Percentiles rank a stretch among this genome's conserved stretches.
Evolutionary conservation across 495 filamentous ascomycete species (phyloP).

Genomic region (Podospora australis): DNA sequence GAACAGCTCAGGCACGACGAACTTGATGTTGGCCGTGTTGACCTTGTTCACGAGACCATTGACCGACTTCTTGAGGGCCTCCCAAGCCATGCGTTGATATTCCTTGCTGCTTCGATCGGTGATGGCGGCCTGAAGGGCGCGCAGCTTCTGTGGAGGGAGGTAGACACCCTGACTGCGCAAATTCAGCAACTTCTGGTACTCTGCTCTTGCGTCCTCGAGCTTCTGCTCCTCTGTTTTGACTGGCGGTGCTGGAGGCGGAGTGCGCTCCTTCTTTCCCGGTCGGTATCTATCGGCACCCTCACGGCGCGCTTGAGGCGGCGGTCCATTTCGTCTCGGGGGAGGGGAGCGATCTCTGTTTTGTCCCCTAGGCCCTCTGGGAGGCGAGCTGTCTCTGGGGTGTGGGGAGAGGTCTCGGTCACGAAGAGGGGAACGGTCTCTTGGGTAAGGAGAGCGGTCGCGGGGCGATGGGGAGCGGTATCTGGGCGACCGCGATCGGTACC

Average conservation of each 20-base stretch:
- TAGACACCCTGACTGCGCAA: constrained; percentile 94
- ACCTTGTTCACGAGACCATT: constrained; percentile 98
- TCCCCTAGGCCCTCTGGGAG: neutral
- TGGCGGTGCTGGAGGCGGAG: constrained; percentile 46
- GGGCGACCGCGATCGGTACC: constrained; percentile 4
- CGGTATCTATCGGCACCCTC: constrained; percentile 40
- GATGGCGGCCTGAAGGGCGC: constrained; percentile 91
- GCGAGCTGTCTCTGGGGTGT: constrained; percentile 5
- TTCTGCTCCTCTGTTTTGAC: constrained; percentile 76
- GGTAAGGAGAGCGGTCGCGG: constrained; percentile 8
- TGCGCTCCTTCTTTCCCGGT: constrained; percentile 26
- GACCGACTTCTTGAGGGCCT: constrained; percentile 96
- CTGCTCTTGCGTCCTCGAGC: constrained; percentile 69
- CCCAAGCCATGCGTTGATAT: constrained; percentile 99
- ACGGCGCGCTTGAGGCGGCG: constrained; percentile 25
- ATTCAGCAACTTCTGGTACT: constrained; percentile 83
- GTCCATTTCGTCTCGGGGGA: constrained; percentile 19
- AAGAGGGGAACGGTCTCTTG: neutral
- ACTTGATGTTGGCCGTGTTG: constrained; percentile 95
- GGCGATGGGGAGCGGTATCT: constrained; percentile 1
- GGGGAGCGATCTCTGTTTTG: constrained; percentile 22
- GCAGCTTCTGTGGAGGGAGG: constrained; percentile 84
- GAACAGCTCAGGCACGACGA: constrained; percentile 92
- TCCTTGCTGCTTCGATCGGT: constrained; percentile 94
- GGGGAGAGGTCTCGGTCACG: constrained; percentile 8